Conservation (phyloP, 768 basidiomycete species). For the Rhizopogon salebrosus region DNA sequence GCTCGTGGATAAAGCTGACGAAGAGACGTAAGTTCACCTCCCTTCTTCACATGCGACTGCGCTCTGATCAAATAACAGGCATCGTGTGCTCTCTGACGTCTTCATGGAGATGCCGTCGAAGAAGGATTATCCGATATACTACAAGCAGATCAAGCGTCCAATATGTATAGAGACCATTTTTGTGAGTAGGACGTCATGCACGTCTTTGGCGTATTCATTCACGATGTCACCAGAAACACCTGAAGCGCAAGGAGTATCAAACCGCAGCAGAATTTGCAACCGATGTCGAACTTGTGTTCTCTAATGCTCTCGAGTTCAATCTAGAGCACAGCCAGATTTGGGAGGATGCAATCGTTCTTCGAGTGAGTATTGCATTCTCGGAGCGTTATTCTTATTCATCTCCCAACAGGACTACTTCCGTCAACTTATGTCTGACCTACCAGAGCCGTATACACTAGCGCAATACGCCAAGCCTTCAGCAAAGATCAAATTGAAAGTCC, state of each 20-base stretch:
- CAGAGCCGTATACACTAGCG: conserved; percentile 56
- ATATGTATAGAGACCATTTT: conserved; percentile 75
- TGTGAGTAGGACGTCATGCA: conserved; percentile 38
- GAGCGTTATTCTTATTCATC: conserved; percentile 7
- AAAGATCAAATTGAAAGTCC: conserved; percentile 73
- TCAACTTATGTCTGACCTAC: conserved; percentile 73
- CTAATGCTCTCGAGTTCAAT: conserved; percentile 86
- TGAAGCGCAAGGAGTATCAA: conserved; percentile 76
- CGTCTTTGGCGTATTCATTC: neutral
- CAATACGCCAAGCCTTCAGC: conserved; percentile 53
- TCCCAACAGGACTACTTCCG: conserved; percentile 61
- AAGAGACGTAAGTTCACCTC: conserved; percentile 43
- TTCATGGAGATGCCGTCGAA: conserved; percentile 85
- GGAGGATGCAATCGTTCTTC: conserved; percentile 67
- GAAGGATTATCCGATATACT: conserved; percentile 76
- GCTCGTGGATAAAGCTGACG: conserved; percentile 66
- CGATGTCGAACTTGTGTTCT: conserved; percentile 87
- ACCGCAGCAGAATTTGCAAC: conserved; percentile 67
- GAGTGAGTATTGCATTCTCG: conserved; percentile 37
- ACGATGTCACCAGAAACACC: conserved; percentile 52
- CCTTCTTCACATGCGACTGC: neutral
- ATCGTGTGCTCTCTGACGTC: conserved; percentile 59
- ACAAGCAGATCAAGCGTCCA: conserved; percentile 72
- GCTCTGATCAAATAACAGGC: conserved; percentile 34
- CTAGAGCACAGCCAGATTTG: conserved; percentile 79